Base-by-base conservation (phyloP, 306 rosid species). In the Sechiopsis laciniata region DNA sequence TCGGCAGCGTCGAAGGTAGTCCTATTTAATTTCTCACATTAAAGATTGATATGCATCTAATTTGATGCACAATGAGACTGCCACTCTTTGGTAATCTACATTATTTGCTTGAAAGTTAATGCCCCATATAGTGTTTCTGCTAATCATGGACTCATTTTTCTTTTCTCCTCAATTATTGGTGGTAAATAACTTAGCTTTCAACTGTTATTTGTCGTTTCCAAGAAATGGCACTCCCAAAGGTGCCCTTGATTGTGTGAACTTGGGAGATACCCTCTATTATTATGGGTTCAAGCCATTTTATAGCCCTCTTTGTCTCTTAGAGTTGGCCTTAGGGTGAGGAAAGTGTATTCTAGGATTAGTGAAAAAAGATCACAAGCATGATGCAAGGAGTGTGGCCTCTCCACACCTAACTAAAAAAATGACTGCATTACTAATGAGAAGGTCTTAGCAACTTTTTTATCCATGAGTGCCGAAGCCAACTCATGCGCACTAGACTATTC, bases 1-100 rank as follows among this genome's bases (percentile, higher is more conserved):
- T 76, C 92, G 86, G 55, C 80, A 84, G 66, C 90, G 40, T 17
- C 85, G 97, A 78, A 88, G 97, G 99, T 91, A 83, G 37, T 56
- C 42, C 24, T 10, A 55, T 70, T 81, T 32, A 3, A 21, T 48
- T 40, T 59, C 24, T 29, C 26, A 14, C 35, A 5, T 53, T 71
- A 24, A 21, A 24, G n/a, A 70, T 32, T 52, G 42, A 22, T 24
- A 11, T 48, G 37, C 26, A 26, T 71, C 21, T 15, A 62, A 62
- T 62, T 32, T 16, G 68, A 32, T 62, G 66, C 48, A 35, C 69
- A 1, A 8, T 63, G 69, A 46, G 55, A 12, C 40, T 46, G 21
- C 26, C 37, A 20, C 6, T 7, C 73, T 46, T 15, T 48, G 10
- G 46, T 67, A 10, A 42, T 67, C 26, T 19, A 11, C 29, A 46